Evolutionary conservation across 2,329 filamentous ascomycete genomes (phyloP).

Genomic region (Ciborinia camelliae): DNA sequence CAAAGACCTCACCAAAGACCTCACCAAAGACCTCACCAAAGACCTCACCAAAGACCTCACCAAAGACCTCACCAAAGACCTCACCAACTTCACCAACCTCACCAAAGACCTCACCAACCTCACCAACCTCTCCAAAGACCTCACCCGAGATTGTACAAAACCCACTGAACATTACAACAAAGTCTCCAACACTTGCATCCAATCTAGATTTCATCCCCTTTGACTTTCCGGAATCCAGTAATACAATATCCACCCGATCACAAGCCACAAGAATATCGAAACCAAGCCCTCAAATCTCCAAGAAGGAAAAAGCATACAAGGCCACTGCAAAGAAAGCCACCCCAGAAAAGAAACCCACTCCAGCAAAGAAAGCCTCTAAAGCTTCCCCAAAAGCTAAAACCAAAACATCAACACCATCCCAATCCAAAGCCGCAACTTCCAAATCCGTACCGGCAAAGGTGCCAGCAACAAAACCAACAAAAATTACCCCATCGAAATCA

Average conservation of each 20-base stretch:
- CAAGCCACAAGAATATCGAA: slow-evolving; percentile 7
- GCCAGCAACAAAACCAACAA: not conserved
- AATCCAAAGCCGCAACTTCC: not conserved
- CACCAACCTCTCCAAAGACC: not conserved
- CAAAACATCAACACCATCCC: not conserved
- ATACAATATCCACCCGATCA: not conserved
- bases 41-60: not conserved
- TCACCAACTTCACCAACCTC: not conserved
- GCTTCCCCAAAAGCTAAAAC: not conserved
- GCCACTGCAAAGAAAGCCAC: not conserved
- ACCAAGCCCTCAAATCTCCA: not conserved
- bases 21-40: not conserved
- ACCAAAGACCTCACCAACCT: not conserved
- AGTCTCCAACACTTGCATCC: not conserved
- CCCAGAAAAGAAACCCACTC: not conserved
- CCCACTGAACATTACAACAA: too few species aligned
- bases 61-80: too few species aligned
- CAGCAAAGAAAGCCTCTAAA: not conserved
- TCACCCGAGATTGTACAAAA: too few species aligned
- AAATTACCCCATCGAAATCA: not conserved
- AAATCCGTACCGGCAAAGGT: not conserved
- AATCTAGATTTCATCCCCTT: slow-evolving; percentile 3
- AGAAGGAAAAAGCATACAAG: not conserved
- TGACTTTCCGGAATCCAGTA: not conserved
- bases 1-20: not conserved